Evolutionary conservation across 1,139 yeast genomes (phyloP).

Genomic region (Taphrina confusa): DNA sequence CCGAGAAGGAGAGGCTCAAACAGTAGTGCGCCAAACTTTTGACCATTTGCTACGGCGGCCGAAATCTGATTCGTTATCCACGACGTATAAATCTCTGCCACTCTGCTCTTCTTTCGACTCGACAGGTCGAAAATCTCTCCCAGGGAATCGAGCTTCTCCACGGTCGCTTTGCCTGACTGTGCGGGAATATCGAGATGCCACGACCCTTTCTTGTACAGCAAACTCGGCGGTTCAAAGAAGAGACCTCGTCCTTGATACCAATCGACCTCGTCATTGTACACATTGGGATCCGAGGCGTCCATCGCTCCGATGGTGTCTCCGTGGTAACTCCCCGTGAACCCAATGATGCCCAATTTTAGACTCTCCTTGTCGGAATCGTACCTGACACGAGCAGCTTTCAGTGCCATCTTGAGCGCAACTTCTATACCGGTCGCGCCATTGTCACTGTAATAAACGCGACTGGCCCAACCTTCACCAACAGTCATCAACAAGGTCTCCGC

Average conservation of each 20-base stretch:
- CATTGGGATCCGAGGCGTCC: constrained; percentile 45
- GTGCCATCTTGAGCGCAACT: constrained; percentile 45
- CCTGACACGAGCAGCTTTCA: constrained; percentile 42
- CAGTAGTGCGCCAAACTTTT: constrained; percentile 43
- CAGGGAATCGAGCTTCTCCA: constrained; percentile 38
- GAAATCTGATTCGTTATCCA: constrained; percentile 39
- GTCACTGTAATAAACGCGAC: constrained; percentile 44
- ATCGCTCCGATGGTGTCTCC: constrained; percentile 45
- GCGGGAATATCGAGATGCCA: constrained; percentile 42
- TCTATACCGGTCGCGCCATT: constrained; percentile 45
- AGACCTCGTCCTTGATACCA: constrained; percentile 44
- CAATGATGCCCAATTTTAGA: constrained; percentile 41
- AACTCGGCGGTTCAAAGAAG: constrained; percentile 44
- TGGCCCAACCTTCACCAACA: constrained; percentile 40
- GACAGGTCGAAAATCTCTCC: constrained; percentile 40
- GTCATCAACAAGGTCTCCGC: constrained; percentile 41
- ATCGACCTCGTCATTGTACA: constrained; percentile 43
- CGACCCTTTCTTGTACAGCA: constrained; percentile 40
- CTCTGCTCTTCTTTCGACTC: constrained; percentile 31
- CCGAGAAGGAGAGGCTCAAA: constrained; percentile 44
- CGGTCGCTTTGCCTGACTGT: not conserved
- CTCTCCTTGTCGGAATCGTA: constrained; percentile 38
- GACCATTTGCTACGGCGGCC: constrained; percentile 37
- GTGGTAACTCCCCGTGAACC: constrained; percentile 44
- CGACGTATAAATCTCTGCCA: constrained; percentile 14